Conservation (phyloP, 495 filamentous ascomycete species). For the Lentithecium fluviatile region DNA sequence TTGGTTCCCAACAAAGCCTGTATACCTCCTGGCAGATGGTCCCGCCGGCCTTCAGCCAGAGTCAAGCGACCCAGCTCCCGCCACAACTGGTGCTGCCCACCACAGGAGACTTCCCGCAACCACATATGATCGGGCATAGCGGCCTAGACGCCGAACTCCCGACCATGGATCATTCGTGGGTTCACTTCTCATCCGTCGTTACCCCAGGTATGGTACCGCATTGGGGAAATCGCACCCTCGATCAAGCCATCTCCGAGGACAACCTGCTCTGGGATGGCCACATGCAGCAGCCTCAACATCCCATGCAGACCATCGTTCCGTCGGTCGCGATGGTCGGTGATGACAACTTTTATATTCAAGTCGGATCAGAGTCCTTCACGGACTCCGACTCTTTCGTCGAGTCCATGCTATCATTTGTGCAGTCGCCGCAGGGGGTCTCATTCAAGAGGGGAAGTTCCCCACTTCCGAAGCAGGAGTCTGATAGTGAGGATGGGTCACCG, state of each 20-base stretch:
- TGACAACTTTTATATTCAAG: not conserved
- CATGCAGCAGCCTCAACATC: not conserved
- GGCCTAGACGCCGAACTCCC: too few species aligned
- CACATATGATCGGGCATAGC: too few species aligned
- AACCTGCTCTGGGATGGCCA: not conserved
- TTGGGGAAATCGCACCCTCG: too few species aligned
- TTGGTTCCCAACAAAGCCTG: not conserved
- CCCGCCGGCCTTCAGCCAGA: not conserved
- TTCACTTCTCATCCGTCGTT: too few species aligned
- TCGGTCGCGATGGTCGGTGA: not conserved
- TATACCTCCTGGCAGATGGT: not conserved
- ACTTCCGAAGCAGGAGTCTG: not conserved
- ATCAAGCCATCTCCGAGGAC: too few species aligned
- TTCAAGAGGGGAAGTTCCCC: conserved; percentile 1
- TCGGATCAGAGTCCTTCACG: not conserved
- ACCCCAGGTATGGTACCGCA: too few species aligned
- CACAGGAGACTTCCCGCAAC: too few species aligned
- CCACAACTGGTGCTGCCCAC: too few species aligned
- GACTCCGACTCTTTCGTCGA: not conserved
- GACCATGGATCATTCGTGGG: too few species aligned
- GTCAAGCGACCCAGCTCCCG: too few species aligned
- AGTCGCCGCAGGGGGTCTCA: conserved; percentile 5
- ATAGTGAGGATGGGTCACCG: not conserved
- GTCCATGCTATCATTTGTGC: not conserved
- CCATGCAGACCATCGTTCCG: not conserved